Base-by-base conservation (phyloP, 1,139 yeast species). In the Hemisphaericaspora subhashii region DNA sequence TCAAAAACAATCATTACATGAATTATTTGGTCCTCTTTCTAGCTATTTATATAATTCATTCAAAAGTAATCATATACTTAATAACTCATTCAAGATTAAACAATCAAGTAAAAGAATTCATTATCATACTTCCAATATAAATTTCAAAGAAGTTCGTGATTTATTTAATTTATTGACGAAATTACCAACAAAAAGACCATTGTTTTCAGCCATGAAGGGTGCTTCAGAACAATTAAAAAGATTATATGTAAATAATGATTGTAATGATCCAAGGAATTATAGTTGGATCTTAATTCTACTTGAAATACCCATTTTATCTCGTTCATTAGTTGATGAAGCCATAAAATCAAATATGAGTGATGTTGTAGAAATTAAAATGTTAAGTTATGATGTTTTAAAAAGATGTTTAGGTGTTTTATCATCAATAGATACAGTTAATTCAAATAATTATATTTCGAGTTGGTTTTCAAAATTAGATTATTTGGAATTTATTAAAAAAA, bases 381-480 rank as follows among this genome's bases (percentile, higher is more conserved):
- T 82, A 12, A 70, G 82, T 17, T 82, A 80, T 52, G 90, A 86
- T 37, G 68, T 88, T 3, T 55, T 82, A 17, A 85, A 83, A 52
- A 66, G 90, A 36, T 62, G 79, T 3, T 63, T 86, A 28, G 95
- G 95, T 0, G 64, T 83, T 4, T 50, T 87, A 36, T 71, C 92
- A 1, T 73, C 80, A 47, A 51, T 75, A 3, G 68, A 72, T 23
- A 57, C 71, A 3, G 51, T 62, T 0, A 54, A 64, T 10, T 56
- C 74, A 2, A 55, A 48, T 15, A 74, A 73, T 30, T 72, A 74
- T 47, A 54, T 84, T 25, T 68, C 79, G 2, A 72, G 76, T 44
- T 83, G 88, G 85, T 66, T 83, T 50, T 69, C 81, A 5, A 63
- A 73, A 37, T 58, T 69, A 25, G 55, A 77, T 1, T 37, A 45